These are phyloP conservation scores for Ballota nigra DNA, from an alignment of 257 asterid genomes.

Conservation along the genomic window DNA sequence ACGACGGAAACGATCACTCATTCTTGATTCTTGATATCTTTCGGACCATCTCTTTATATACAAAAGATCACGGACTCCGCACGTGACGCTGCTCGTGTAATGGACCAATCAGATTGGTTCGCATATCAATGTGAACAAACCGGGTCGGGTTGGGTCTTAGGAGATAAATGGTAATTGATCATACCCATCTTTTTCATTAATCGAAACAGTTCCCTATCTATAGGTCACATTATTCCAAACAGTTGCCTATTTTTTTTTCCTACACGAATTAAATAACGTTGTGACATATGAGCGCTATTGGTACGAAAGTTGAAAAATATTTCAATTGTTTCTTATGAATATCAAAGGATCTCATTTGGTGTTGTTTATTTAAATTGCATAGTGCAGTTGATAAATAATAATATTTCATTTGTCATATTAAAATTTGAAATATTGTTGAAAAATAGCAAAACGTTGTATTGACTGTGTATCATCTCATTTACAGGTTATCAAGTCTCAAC, in stretches of 20 bases:
- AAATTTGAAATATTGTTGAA: no score
- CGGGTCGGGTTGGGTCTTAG: slow-evolving; percentile 13
- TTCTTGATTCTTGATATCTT: not conserved
- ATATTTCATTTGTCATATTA: no score
- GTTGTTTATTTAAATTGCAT: no score
- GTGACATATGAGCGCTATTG: not conserved
- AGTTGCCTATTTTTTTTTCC: not conserved
- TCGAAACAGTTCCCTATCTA: not conserved
- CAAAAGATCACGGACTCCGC: slow-evolving; percentile 10
- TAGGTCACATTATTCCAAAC: no score
- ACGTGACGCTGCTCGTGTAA: not conserved
- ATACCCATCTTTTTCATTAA: not conserved
- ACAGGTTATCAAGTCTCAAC: no score
- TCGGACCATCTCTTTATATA: not conserved
- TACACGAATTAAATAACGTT: not conserved
- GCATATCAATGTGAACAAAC: not conserved
- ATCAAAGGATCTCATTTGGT: no score
- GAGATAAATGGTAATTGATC: not conserved
- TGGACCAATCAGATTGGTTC: slow-evolving; percentile 11
- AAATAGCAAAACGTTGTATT: no score
- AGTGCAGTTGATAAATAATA: no score
- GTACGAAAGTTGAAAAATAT: no score
- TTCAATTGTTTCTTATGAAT: no score
- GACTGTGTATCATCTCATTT: no score
- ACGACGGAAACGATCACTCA: not conserved